Evolutionary conservation across 495 filamentous ascomycete species (phyloP), one percentile per base, ranked within the genome.

Genomic region (Trichoderma reesei): DNA sequence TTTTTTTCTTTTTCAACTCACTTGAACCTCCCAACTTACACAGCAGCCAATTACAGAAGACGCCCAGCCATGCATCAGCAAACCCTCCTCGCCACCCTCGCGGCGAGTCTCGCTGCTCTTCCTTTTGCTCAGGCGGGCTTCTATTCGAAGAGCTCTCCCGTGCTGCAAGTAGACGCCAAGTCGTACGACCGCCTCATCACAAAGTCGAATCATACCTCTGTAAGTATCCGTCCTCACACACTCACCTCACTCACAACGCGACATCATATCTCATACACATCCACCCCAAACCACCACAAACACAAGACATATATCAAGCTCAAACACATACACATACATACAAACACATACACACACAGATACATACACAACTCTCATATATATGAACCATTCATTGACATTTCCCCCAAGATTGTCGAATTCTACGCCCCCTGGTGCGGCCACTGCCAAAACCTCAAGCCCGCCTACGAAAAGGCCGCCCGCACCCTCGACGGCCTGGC

Each of bases 361-460:
- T 44, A 16, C 41, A 44, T 13, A 3, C 11, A 44, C 11, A 41
- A 41, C 5, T 11, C 11, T 11, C 11, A 41, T 41, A 41, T 41
- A 41, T 6, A 41, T 11, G 14, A 10, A 44, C 7, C 11, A 44
- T 3, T 13, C 16, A 18, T 59, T 67, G 62, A 68, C 63, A 5
- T 8, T 37, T 37, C 16, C 60, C 33, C 48, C n/a, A n/a, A 83
- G 81, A 78, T 84, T 62, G 73, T 79, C 73, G 92, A 92, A 75
- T 97, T 96, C 80, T 97, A 96, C 70, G 90, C 90, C 8, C 91
- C 90, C 41, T 96, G 90, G 95, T 97, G 94, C 68, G 94, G 94
- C 31, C 95, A 98, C 73, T 98, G 94, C 77, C 80, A 96, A 73
- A 96, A 88, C 75, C 86, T 99, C 67, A 91, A 96, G 75, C 94